Evolutionary conservation across 2,329 filamentous ascomycete species (phyloP).

Genomic region (Colletotrichum navitas): DNA sequence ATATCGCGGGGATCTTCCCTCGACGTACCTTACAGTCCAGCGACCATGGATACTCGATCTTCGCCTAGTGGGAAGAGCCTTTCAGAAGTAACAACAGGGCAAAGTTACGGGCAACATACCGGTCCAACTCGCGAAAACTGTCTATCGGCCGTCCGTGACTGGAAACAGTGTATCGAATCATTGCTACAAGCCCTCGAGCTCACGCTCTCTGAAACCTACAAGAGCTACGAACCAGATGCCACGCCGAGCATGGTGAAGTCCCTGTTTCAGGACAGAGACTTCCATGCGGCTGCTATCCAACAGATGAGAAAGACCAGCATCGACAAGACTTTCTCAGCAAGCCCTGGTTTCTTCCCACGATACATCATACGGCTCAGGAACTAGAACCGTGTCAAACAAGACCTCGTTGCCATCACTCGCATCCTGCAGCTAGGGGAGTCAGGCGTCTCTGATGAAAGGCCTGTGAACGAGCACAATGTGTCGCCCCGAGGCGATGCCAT

Average conservation of each 20-base stretch:
- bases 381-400: slow-evolving; percentile 59
- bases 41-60: slow-evolving; percentile 7
- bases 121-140: slow-evolving; percentile 47
- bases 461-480: slow-evolving; percentile 58
- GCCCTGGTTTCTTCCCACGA: slow-evolving; percentile 57
- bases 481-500: slow-evolving; percentile 61
- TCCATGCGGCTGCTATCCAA: slow-evolving; percentile 58
- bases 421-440: slow-evolving; percentile 57
- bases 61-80: slow-evolving; percentile 20
- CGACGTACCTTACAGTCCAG: slow-evolving; percentile 6
- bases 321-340: slow-evolving; percentile 57
- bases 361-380: slow-evolving; percentile 63
- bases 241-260: slow-evolving; percentile 58
- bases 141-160: slow-evolving; percentile 58
- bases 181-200: slow-evolving; percentile 57
- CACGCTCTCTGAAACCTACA: slow-evolving; percentile 60
- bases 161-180: slow-evolving; percentile 57
- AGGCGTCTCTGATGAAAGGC: slow-evolving; percentile 55
- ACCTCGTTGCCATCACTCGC: slow-evolving; percentile 55
- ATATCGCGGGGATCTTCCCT: background rate
- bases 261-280: slow-evolving; percentile 57
- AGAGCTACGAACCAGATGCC: slow-evolving; percentile 58
- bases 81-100: slow-evolving; percentile 3
- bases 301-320: slow-evolving; percentile 62
- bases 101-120: slow-evolving; percentile 44